A percentile compares a stretch with the other conserved stretches of the same genome.
phyloP scores from a whole-genome alignment of 345 rosid genomes.

The Lumnitzera racemosa region DNA sequence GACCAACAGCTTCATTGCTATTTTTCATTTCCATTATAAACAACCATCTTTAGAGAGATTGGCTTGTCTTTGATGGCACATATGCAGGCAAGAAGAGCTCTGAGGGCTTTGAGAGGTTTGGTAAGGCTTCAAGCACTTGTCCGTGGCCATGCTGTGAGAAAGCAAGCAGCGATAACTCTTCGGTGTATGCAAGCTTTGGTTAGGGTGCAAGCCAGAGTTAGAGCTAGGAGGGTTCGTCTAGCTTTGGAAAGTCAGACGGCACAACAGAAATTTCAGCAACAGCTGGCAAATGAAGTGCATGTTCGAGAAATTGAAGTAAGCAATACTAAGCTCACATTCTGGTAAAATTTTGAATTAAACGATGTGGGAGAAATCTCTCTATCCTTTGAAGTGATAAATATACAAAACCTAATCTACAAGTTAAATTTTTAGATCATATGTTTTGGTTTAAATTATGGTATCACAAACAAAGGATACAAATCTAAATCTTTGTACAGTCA shows the following conservation, averaged over 20 bases:
- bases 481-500: too few relatives aligned
- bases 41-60: too few relatives aligned
- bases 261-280: conserved; percentile 71
- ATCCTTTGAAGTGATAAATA: too few relatives aligned
- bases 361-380: too few relatives aligned
- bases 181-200: conserved; percentile 99
- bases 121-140: conserved; percentile 98
- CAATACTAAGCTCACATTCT: not conserved
- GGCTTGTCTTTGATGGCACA: too few relatives aligned
- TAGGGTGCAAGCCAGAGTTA: conserved; percentile 98
- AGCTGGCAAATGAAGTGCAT: conserved; percentile 64
- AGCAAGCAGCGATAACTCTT: conserved; percentile 98
- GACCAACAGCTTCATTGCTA: not conserved
- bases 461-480: too few relatives aligned
- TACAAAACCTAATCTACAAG: too few relatives aligned
- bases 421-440: too few relatives aligned
- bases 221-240: conserved; percentile 93
- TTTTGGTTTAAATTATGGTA: too few relatives aligned
- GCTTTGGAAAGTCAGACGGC: conserved; percentile 83
- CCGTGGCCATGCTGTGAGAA: conserved; percentile 97
- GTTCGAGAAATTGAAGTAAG: conserved; percentile 92
- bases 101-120: conserved; percentile 93
- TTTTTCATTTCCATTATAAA: conserved; percentile 10
- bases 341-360: not conserved
- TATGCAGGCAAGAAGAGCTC: conserved; percentile 89